These are phyloP conservation scores for Solanum chacoense DNA, from an alignment of 305 asterid genomes.

Conservation along the genomic window DNA sequence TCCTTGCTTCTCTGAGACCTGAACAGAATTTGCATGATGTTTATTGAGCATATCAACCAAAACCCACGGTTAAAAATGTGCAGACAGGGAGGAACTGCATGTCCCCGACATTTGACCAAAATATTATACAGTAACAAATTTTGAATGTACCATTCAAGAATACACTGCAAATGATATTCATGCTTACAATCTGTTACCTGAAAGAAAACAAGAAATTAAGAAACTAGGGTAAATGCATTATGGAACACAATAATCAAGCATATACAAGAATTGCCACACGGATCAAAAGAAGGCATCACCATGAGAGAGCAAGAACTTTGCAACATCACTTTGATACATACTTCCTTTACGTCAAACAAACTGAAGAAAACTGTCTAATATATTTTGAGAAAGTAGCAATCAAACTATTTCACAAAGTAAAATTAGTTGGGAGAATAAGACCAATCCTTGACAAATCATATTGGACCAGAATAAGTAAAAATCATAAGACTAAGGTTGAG, in stretches of 20 bases:
- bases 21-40: neutral
- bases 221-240: neutral
- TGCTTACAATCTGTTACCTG: slow-evolving; percentile 73
- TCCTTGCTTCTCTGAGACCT: slow-evolving; percentile 66
- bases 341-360: neutral
- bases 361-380: neutral
- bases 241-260: neutral
- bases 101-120: neutral
- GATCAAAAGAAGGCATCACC: neutral
- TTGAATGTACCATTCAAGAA: slow-evolving; percentile 52
- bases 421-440: neutral
- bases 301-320: neutral
- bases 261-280: neutral
- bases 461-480: neutral
- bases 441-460: neutral
- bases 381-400: neutral
- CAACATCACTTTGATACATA: neutral
- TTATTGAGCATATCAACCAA: neutral
- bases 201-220: slow-evolving; percentile 8
- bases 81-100: neutral
- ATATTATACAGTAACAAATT: neutral
- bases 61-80: neutral
- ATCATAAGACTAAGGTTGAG: neutral
- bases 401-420: neutral
- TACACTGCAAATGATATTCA: slow-evolving; percentile 72